These are phyloP conservation scores for Tuber aestivum DNA, from an alignment of 495 filamentous ascomycete genomes.

Conservation along the genomic window DNA sequence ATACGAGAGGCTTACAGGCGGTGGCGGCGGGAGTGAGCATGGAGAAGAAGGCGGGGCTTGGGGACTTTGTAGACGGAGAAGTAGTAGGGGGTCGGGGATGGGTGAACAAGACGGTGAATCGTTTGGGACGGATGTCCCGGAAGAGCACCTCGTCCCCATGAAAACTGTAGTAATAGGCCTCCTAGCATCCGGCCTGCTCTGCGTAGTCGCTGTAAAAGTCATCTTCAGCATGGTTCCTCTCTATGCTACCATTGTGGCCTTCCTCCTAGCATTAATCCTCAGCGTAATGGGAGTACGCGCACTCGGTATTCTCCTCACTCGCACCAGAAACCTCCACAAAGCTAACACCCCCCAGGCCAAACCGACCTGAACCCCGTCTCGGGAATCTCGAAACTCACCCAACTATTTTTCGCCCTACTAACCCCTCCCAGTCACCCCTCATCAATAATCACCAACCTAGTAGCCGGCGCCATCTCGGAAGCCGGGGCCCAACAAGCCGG, in stretches of 20 bases:
- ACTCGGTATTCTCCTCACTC: slow-evolving; percentile 47
- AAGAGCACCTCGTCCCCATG: slow-evolving; percentile 71
- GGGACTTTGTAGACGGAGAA: slow-evolving; percentile 14
- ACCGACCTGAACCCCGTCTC: slow-evolving; percentile 96
- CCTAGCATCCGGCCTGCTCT: slow-evolving; percentile 67
- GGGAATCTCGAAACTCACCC: slow-evolving; percentile 92
- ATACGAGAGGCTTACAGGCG: slow-evolving; percentile 22
- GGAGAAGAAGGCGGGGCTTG: slow-evolving; percentile 11
- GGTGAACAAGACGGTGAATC: slow-evolving; percentile 25
- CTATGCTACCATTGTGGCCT: slow-evolving; percentile 71
- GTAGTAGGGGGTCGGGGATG: neutral
- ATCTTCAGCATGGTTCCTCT: slow-evolving; percentile 65
- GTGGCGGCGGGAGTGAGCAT: neutral
- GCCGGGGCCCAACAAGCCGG: slow-evolving; percentile 91
- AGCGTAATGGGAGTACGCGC: slow-evolving; percentile 95
- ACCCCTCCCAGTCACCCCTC: slow-evolving; percentile 71
- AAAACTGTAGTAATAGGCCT: slow-evolving; percentile 68
- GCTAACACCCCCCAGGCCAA: slow-evolving; percentile 51
- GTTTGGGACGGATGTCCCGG: slow-evolving; percentile 67
- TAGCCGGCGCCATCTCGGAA: slow-evolving; percentile 85
- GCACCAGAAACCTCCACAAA: neutral
- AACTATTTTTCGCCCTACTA: slow-evolving; percentile 85
- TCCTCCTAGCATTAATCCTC: slow-evolving; percentile 78
- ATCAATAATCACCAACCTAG: slow-evolving; percentile 82
- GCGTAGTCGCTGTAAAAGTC: slow-evolving; percentile 69